These are phyloP conservation scores for Solanum pennellii DNA, from an alignment of 257 asterid genomes.

Conservation along the genomic window DNA sequence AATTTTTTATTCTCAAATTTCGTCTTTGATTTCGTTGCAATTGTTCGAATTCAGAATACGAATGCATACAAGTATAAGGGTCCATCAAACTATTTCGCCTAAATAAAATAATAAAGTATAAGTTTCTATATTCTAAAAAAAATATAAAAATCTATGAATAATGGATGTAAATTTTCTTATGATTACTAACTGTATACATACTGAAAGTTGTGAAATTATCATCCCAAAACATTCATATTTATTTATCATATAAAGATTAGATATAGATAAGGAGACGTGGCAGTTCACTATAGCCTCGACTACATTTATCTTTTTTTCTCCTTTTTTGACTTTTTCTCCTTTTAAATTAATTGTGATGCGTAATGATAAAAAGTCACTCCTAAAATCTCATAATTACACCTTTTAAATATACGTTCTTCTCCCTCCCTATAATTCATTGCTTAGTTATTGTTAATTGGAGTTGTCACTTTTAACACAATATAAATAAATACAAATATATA, in stretches of 20 bases:
- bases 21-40: neutral
- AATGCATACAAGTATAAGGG: neutral
- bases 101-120: too few species aligned
- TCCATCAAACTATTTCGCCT: neutral
- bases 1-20: neutral
- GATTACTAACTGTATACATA: neutral
- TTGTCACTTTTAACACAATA: neutral
- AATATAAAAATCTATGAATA: neutral
- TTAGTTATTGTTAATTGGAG: neutral
- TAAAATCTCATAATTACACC: neutral
- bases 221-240: neutral
- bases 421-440: neutral
- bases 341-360: neutral
- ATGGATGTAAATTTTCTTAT: neutral
- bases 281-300: neutral
- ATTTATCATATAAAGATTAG: neutral
- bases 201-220: neutral
- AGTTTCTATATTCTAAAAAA: neutral
- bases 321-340: too few species aligned
- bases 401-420: neutral
- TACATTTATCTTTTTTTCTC: neutral
- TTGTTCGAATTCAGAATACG: neutral
- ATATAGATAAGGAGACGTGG: neutral
- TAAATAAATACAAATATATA: too few species aligned
- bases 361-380: neutral